These are phyloP conservation scores for Cardiospermum halicacabum DNA, from an alignment of 345 rosid species.

Conservation along the genomic window DNA sequence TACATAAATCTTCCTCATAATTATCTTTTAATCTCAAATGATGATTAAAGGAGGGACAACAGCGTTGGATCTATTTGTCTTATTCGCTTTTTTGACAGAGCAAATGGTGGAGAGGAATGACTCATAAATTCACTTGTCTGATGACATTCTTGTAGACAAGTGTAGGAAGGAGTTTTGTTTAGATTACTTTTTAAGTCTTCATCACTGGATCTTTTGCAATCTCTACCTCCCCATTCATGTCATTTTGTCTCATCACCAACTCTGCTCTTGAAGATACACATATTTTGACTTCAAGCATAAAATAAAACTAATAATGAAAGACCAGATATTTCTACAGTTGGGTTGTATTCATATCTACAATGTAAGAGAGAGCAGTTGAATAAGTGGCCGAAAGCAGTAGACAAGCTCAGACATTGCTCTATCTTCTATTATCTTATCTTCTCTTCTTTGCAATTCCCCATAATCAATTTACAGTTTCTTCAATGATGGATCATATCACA, in stretches of 20 bases:
- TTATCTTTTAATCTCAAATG: neutral
- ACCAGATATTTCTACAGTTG: too few species aligned
- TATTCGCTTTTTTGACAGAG: neutral
- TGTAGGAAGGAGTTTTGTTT: neutral
- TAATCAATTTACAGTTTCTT: conserved; percentile 7
- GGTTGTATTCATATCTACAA: too few species aligned
- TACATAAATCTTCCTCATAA: conserved; percentile 6
- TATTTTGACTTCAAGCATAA: too few species aligned
- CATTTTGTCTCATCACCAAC: conserved; percentile 1
- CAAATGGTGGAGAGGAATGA: conserved; percentile 9
- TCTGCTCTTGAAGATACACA: too few species aligned
- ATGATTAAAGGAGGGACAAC: neutral
- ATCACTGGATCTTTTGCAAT: neutral
- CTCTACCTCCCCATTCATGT: neutral
- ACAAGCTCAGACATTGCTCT: conserved; percentile 20
- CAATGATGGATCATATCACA: neutral
- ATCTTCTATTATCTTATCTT: conserved; percentile 2
- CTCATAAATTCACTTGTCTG: neutral
- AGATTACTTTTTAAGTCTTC: neutral
- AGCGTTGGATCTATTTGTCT: conserved; percentile 3
- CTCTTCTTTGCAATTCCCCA: conserved; percentile 17
- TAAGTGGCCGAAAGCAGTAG: conserved; percentile 38
- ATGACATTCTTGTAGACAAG: neutral
- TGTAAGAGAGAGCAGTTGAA: conserved; percentile 4
- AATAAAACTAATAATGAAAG: too few species aligned